Base-by-base conservation (phyloP, 148 eudicot species). In the Beta vulgaris region DNA sequence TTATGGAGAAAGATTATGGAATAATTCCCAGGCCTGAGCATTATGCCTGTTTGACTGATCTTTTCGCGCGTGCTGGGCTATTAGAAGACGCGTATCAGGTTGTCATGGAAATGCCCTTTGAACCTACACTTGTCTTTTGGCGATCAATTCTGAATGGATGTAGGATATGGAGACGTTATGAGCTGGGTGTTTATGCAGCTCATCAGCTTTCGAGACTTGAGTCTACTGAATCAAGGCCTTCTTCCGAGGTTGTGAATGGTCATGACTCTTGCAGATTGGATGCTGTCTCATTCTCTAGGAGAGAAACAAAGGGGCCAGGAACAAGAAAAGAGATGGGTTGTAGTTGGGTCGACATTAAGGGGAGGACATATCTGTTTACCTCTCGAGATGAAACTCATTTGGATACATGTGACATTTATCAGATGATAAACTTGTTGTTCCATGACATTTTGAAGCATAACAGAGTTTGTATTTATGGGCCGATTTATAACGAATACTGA, bases 81-180 rank as follows among this genome's bases (percentile, higher is more conserved):
- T 70, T 81, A 42, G 67, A 65, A 72, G 80, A 81, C 72, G 85
- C 80, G 6, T 79, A 79, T 62, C 73, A 76, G 26, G 58, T 71
- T 54, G 54, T 83, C 71, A 37, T 32, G 31, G 14, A 73, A 44
- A 76, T 83, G 85, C 85, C 85, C 65, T 76, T 70, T 73, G 78
- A 67, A 59, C 68, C 76, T 12, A 76, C 79, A 55, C 76, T 65
- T 57, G 75, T 80, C 32, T 77, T 84, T 59, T 80, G 86, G 86
- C 60, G 79, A 69, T 76, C 76, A 37, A 55, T 80, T 59, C 35
- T 80, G 74, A 80, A 77, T 59, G 81, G 83, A 19, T 84, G 83
- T 78, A 77, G 81, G 53, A 73, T 80, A 48, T 74, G 79, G 81
- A 57, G 81, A 26, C 36, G 76, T 11, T 37, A 55, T 40, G 81